Percentiles rank a stretch among this genome's conserved stretches.
Evolutionary conservation across 2,329 filamentous ascomycete species (phyloP).

Genomic region (Epichloe glyceriae): DNA sequence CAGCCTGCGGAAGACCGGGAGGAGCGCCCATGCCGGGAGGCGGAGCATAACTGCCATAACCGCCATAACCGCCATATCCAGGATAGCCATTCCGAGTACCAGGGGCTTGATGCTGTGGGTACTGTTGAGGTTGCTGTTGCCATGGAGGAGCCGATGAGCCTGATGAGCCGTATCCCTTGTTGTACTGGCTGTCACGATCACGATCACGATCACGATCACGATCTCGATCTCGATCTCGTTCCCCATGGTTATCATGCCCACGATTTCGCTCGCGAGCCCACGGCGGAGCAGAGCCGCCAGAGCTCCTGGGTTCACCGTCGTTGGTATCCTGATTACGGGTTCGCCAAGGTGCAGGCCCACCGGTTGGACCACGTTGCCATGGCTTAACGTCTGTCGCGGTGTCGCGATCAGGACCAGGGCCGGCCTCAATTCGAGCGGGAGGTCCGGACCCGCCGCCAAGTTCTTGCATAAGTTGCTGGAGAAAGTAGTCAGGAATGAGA

Average conservation of each 20-base stretch:
- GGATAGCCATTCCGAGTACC: conserved; percentile 44
- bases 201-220: neutral
- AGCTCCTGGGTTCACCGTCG: conserved; percentile 30
- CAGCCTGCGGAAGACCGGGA: conserved; percentile 28
- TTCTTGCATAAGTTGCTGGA: conserved; percentile 91
- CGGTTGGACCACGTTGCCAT: conserved; percentile 78
- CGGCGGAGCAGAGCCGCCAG: conserved; percentile 38
- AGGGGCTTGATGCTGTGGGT: conserved; percentile 36
- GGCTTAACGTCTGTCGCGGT: conserved; percentile 55
- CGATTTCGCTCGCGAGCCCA: conserved; percentile 49
- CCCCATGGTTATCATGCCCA: conserved; percentile 26
- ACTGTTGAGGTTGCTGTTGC: conserved; percentile 30
- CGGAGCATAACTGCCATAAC: conserved; percentile 34
- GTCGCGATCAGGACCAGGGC: conserved; percentile 47
- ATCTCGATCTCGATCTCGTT: conserved; percentile 11
- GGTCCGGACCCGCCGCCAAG: conserved; percentile 63
- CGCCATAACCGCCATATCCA: conserved; percentile 33
- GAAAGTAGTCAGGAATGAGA: conserved; percentile 26
- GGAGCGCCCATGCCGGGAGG: conserved; percentile 27
- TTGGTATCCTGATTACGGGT: conserved; percentile 39
- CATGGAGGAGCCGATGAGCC: conserved; percentile 14
- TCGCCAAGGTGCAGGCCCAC: conserved; percentile 73
- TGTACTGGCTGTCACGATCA: conserved; percentile 16
- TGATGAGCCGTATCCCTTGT: conserved; percentile 11
- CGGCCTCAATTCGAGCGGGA: conserved; percentile 76